These are phyloP conservation scores for Podospora australis DNA, from an alignment of 495 filamentous ascomycete species.

Conservation along the genomic window DNA sequence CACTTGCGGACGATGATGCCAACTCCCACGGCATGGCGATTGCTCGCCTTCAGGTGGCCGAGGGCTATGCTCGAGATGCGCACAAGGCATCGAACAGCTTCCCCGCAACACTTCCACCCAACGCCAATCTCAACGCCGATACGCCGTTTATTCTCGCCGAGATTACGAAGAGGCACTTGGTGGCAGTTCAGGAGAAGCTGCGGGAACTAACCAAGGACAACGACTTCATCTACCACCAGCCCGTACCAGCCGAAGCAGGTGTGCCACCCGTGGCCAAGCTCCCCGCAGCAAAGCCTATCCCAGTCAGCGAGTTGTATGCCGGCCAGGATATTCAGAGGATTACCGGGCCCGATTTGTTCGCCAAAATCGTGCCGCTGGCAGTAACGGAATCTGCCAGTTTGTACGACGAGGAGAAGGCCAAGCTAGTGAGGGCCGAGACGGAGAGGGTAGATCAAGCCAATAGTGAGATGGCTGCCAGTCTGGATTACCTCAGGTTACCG, in stretches of 20 bases:
- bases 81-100: slow-evolving; percentile 71
- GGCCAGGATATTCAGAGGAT: slow-evolving; percentile 95
- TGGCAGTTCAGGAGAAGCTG: slow-evolving; percentile 74
- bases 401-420: slow-evolving; percentile 98
- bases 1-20: slow-evolving; percentile 80
- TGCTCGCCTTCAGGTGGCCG: slow-evolving; percentile 74
- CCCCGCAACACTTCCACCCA: slow-evolving; percentile 69
- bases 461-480: slow-evolving; percentile 88
- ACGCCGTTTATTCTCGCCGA: slow-evolving; percentile 66
- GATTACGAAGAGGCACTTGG: slow-evolving; percentile 72
- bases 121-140: slow-evolving; percentile 77
- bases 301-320: slow-evolving; percentile 92
- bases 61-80: slow-evolving; percentile 67
- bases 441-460: slow-evolving; percentile 88
- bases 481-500: slow-evolving; percentile 90
- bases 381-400: slow-evolving; percentile 95
- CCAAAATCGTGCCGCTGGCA: slow-evolving; percentile 91
- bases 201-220: slow-evolving; percentile 80
- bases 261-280: slow-evolving; percentile 80
- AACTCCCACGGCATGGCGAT: slow-evolving; percentile 84
- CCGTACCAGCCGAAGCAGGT: slow-evolving; percentile 75
- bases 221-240: slow-evolving; percentile 96
- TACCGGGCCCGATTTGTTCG: slow-evolving; percentile 94
- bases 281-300: slow-evolving; percentile 95
- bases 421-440: slow-evolving; percentile 86